phyloP scores from a whole-genome alignment of 352 stramenopile species.

The Globisporangium acanthophoron region DNA sequence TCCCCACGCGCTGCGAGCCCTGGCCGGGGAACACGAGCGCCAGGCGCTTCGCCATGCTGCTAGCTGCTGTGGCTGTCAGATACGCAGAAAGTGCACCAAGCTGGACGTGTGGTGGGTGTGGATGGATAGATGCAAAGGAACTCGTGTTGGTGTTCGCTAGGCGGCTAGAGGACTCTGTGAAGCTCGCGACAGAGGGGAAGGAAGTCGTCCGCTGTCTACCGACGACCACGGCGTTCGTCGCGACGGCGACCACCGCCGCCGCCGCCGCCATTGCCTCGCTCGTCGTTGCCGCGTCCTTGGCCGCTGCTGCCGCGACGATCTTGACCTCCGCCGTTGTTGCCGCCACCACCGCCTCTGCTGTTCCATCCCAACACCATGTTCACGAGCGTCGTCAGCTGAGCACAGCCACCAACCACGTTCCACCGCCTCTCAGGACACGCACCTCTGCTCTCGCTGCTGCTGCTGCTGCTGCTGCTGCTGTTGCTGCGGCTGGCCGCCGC shows the following conservation, averaged over 20 bases:
- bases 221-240: slow-evolving; percentile 25
- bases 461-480: slow-evolving; percentile 37
- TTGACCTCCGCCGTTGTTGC: neutral
- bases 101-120: neutral
- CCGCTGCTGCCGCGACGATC: slow-evolving; percentile 3
- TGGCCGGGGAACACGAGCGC: slow-evolving; percentile 84
- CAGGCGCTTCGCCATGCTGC: slow-evolving; percentile 21
- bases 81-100: neutral
- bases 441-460: slow-evolving; percentile 52
- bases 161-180: neutral
- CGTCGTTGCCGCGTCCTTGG: slow-evolving; percentile 10
- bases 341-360: slow-evolving; percentile 4
- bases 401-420: neutral
- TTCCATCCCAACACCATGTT: neutral
- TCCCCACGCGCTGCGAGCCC: slow-evolving; percentile 76
- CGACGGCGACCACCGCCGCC: slow-evolving; percentile 21
- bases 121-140: neutral
- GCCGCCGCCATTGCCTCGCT: slow-evolving; percentile 14
- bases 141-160: neutral
- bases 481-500: slow-evolving; percentile 16
- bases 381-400: too few relatives aligned
- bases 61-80: slow-evolving; percentile 5
- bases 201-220: slow-evolving; percentile 18
- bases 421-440: slow-evolving; percentile 4
- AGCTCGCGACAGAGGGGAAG: neutral